Base-by-base conservation (phyloP, 768 basidiomycete genomes). In the Tricholoma sp. region DNA sequence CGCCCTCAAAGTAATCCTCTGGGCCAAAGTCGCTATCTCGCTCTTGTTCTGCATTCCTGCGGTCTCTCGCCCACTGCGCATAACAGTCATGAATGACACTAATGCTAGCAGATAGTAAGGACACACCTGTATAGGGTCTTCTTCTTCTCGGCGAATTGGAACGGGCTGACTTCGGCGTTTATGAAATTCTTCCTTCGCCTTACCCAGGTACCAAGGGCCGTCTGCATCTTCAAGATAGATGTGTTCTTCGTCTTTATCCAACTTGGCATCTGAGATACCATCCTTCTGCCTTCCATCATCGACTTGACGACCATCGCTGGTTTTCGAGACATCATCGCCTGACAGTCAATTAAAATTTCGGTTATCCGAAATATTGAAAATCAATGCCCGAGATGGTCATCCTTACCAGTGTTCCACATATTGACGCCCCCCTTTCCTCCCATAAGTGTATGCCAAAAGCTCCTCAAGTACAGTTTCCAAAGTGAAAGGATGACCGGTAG, bases 401-500 rank as follows among this genome's bases (percentile, higher is more conserved):
- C 81, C 31, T 79, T 79, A 32, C 86, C 82, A 50, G 76, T 68
- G 13, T 70, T 74, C 88, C 88, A 91, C 36, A 91, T 68, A 59
- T 77, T 83, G 31, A 91, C 76, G 2, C 85, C 87, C 33, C 81
- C 83, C 53, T 80, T 72, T 4, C 91, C 86, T 24, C 91, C 89
- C 66, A 77, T 81, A 8, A 91, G 65, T 9, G 86, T 89, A 64
- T 91, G 83, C 89, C 90, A 95, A 50, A 93, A 72, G 64, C 92
- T 95, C 15, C 87, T 84, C 8, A 83, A 68, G 66, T 98, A 90
- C 29, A 99, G 72, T 67, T 91, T 92, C 51, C 83, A 72, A 37
- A 98, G 75, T 2, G 93, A 94, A 17, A 98, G 72, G 28, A 83
- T 70, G 47, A 97, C 90, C 0, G 96, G 94, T 20, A 98, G 74